Evolutionary conservation across 2,329 filamentous ascomycete genomes (phyloP), one percentile per base, ranked within the genome.

Genomic region (Ascochyta viciae-villosae): DNA sequence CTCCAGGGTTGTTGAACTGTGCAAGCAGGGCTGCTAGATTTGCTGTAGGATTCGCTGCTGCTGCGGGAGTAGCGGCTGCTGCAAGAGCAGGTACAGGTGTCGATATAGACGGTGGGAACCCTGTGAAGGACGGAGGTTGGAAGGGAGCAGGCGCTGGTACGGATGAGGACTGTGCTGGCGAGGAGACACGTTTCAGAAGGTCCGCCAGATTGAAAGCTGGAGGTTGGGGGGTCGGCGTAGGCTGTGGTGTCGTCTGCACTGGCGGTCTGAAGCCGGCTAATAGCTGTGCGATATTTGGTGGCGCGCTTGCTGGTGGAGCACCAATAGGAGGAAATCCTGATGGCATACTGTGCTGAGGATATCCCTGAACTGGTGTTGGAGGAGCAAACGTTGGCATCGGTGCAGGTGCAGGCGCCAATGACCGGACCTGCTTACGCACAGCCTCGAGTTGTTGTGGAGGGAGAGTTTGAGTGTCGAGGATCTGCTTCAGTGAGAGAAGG

Each of bases 361-460:
- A 68, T 19, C 63, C 68, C 57, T 72, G 67, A 13, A 72, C 64
- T 3, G 65, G 61, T 6, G 74, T 62, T 19, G 76, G 50, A 12
- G 62, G 55, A 35, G 61, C 50, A 66, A 76, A 76, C 70, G 70
- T 67, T 19, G 77, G 74, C 35, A 65, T 62, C n/a, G 68, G 65
- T 37, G 82, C 81, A 76, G 86, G 81, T 71, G 85, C 85, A 78
- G 82, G 86, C 33, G 79, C 85, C 75, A 96, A 84, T 76, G 88
- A 87, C 75, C 89, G 87, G 76, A 97, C 88, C 84, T 95, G 91
- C 74, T 89, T 88, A 77, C 89, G 91, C 77, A 96, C 90, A 75
- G 90, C 86, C 77, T 90, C 87, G 73, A 96, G 84, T 79, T 96
- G 90, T 71, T 93, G 88, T 68, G 87, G 87, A 57, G 89, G 89